Percentiles rank a stretch among this genome's conserved stretches.
Evolutionary conservation across 345 rosid species (phyloP).

Genomic region (Populus nigra): DNA sequence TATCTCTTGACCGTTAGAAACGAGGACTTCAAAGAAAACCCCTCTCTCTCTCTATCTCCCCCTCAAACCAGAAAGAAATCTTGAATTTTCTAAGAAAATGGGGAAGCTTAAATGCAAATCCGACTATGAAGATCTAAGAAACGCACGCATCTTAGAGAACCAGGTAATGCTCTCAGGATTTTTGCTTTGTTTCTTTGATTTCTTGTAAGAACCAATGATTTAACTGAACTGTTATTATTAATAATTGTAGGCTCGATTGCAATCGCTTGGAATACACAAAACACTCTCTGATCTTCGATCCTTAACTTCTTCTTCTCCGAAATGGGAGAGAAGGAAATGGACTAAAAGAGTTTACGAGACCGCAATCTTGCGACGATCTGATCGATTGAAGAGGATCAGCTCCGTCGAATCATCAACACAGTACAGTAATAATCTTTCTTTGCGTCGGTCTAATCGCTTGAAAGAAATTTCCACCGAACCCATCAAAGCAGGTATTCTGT

Average conservation of each 20-base stretch:
- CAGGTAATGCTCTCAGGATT: slow-evolving; percentile 13
- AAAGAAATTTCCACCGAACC: not conserved
- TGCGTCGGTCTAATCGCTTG: slow-evolving; percentile 26
- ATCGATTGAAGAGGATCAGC: slow-evolving; percentile 14
- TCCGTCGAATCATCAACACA: not conserved
- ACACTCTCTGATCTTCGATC: slow-evolving; percentile 31
- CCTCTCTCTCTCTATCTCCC: too few relatives aligned
- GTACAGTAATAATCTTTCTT: not conserved
- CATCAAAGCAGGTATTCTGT: not conserved
- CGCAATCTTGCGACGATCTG: slow-evolving; percentile 33
- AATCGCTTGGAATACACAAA: slow-evolving; percentile 36
- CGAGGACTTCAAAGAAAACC: too few relatives aligned
- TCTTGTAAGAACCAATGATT: not conserved
- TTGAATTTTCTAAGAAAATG: too few relatives aligned
- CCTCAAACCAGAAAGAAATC: too few relatives aligned
- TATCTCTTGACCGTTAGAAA: too few relatives aligned
- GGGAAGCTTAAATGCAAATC: slow-evolving; percentile 12
- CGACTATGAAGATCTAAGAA: slow-evolving; percentile 37
- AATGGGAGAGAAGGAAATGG: slow-evolving; percentile 2
- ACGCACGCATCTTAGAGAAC: slow-evolving; percentile 40
- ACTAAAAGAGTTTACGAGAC: slow-evolving; percentile 8
- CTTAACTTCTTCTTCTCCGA: slow-evolving; percentile 16
- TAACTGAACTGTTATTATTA: not conserved
- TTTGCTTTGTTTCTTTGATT: not conserved
- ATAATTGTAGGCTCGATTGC: slow-evolving; percentile 33